Percentiles rank a stretch among this genome's conserved stretches.
Evolutionary conservation across 1,284 basidiomycete species (phyloP).

Genomic region (Ustilago hordei): DNA sequence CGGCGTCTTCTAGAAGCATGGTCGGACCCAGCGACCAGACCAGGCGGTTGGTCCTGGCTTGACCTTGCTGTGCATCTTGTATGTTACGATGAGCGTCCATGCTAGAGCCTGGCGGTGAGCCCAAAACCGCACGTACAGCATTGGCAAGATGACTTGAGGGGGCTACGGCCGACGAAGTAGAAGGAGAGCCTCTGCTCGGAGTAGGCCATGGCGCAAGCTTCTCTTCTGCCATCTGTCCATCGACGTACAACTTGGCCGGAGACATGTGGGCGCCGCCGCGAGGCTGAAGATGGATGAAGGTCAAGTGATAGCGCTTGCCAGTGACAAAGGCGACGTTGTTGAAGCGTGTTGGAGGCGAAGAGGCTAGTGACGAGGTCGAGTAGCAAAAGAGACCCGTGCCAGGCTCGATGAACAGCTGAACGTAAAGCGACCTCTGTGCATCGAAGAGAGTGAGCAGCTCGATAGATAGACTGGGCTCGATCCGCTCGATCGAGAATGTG

Average conservation of each 20-base stretch:
- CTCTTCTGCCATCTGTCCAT: slow-evolving; percentile 57
- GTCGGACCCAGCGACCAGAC: slow-evolving; percentile 61
- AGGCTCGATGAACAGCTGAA: slow-evolving; percentile 52
- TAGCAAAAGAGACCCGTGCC: slow-evolving; percentile 53
- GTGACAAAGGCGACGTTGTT: slow-evolving; percentile 32
- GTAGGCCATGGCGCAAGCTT: slow-evolving; percentile 50
- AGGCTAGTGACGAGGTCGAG: slow-evolving; percentile 12
- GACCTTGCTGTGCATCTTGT: neutral
- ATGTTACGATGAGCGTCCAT: neutral
- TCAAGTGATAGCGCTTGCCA: slow-evolving; percentile 49
- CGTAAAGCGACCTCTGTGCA: slow-evolving; percentile 36
- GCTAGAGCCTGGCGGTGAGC: slow-evolving; percentile 41
- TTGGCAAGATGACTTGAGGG: slow-evolving; percentile 7
- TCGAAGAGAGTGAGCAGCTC: slow-evolving; percentile 59
- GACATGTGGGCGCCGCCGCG: slow-evolving; percentile 43
- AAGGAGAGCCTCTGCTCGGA: slow-evolving; percentile 7
- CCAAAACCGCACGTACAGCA: slow-evolving; percentile 50
- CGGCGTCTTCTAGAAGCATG: slow-evolving; percentile 52
- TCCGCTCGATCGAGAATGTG: slow-evolving; percentile 51
- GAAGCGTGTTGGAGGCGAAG: slow-evolving; percentile 36
- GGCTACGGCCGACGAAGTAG: slow-evolving; percentile 7
- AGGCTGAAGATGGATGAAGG: slow-evolving; percentile 55
- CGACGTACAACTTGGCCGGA: slow-evolving; percentile 53
- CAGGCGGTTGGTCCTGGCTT: slow-evolving; percentile 27
- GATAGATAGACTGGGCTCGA: slow-evolving; percentile 44